Evolutionary conservation across 768 basidiomycete genomes (phyloP).

Genomic region (Amanita muscaria): DNA sequence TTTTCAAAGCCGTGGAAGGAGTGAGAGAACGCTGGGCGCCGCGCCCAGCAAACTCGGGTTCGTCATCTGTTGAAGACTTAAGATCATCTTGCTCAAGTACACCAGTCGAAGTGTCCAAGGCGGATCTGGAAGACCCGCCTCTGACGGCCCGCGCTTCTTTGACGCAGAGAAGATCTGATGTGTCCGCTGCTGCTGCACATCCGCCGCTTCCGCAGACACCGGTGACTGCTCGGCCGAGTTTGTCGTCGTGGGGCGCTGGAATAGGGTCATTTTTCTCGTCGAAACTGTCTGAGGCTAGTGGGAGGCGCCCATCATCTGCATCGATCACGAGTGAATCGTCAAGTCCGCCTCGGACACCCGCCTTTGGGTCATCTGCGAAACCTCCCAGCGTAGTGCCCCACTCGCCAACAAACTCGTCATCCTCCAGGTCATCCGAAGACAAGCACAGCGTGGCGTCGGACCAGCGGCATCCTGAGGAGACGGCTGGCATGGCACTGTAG

Average conservation of each 20-base stretch:
- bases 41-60: constrained; percentile 15
- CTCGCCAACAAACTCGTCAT: neutral
- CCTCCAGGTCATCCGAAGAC: neutral
- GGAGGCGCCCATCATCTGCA: neutral
- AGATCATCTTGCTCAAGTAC: constrained; percentile 27
- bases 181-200: constrained; percentile 8
- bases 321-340: neutral
- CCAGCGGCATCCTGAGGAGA: neutral
- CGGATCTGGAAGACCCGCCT: constrained; percentile 23
- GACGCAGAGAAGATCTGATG: neutral
- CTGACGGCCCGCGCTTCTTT: constrained; percentile 5
- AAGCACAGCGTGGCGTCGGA: neutral
- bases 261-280: constrained; percentile 26
- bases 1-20: constrained; percentile 88
- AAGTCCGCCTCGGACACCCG: neutral
- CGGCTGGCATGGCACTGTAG: constrained; percentile 2
- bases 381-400: neutral
- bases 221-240: constrained; percentile 10
- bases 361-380: neutral
- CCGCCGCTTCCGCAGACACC: constrained; percentile 5
- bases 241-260: constrained; percentile 25
- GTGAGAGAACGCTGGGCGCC: constrained; percentile 66
- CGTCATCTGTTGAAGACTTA: constrained; percentile 16
- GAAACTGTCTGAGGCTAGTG: neutral
- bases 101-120: constrained; percentile 30